Base-by-base conservation (phyloP, 2,329 filamentous ascomycete genomes). In the Neocucurbitaria cava region DNA sequence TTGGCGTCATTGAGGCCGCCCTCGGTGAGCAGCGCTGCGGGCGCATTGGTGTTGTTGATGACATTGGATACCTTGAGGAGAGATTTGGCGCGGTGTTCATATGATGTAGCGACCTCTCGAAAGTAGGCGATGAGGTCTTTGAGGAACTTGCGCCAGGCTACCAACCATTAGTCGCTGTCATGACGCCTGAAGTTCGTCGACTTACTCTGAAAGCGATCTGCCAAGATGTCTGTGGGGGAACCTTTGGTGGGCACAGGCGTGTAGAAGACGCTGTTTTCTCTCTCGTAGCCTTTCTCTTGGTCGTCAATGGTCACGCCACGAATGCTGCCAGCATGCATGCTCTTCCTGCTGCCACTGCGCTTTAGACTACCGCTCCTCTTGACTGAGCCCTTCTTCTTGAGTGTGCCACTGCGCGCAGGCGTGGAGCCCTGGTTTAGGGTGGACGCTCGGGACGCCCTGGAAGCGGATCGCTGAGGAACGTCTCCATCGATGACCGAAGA, bases 101-200 rank as follows among this genome's bases (percentile, higher is more conserved):
- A 97, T 43, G 93, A 91, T 46, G 85, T 85, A 72, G 96, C 92
- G 42, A 98, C 87, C 74, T 98, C 95, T 66, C 91, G 88, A 74
- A 97, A 98, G 75, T 96, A 98, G 52, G 90, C 81, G 62, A 98
- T 96, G 40, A 98, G 83, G 64, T 97, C 93, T 75, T 98, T 98
- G 48, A 99, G 84, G 13, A 97, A 85, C 79, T 96, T 96, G 67
- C 95, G 87, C 95, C 95, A 99, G 46, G 90, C 92, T 96, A 65
- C 49, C 50, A n/a, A 46, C n/a, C 41, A 57, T 71, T 30, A 72
- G 68, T 58, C 5, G 6, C 18, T 46, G 33, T 39, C 24, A 10
- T 0, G 18, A 2, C 6, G 11, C 9, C 24, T 28, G 17, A 28
- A 31, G 43, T 44, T 20, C 31, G 21, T 31, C 9, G 21, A 70